phyloP scores from a whole-genome alignment of 352 stramenopile species.

The Pythium scleroteichum region DNA sequence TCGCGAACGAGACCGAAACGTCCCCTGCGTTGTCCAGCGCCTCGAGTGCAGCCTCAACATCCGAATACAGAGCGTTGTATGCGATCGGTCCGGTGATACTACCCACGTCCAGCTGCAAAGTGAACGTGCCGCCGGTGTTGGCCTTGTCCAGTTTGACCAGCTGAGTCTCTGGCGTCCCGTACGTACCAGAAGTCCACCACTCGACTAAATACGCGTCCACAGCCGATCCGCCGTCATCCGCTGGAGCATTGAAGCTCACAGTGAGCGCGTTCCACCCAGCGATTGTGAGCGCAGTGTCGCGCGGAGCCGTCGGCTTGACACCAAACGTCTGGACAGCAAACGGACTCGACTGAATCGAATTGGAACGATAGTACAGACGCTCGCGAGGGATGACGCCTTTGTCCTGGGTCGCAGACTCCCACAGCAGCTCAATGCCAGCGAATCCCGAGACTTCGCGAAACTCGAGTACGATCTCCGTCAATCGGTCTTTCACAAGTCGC shows the following conservation, averaged over 20 bases:
- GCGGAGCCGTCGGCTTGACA: conserved; percentile 57
- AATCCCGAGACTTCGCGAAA: conserved; percentile 91
- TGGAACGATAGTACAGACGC: conserved; percentile 83
- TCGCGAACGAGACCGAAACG: conserved; percentile 61
- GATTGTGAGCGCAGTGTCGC: conserved; percentile 44
- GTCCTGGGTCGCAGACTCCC: conserved; percentile 89
- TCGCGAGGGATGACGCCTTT: conserved; percentile 82
- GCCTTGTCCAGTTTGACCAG: conserved; percentile 80
- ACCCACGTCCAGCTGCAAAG: conserved; percentile 51
- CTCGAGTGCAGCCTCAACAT: conserved; percentile 82
- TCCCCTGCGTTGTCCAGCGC: conserved; percentile 75
- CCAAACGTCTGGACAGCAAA: conserved; percentile 57
- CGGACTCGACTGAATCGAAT: conserved; percentile 61
- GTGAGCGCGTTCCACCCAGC: conserved; percentile 57
- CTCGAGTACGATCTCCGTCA: conserved; percentile 75
- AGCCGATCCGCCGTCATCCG: conserved; percentile 82
- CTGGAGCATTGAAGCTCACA: conserved; percentile 82
- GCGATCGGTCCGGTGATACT: conserved; percentile 56
- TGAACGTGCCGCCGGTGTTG: conserved; percentile 86
- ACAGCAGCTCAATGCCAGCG: conserved; percentile 84
- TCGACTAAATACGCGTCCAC: conserved; percentile 90
- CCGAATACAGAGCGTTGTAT: conserved; percentile 54
- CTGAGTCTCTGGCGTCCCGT: conserved; percentile 68
- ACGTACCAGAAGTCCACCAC: conserved; percentile 65
- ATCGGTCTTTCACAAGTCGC: conserved; percentile 23